Evolutionary conservation across 2,329 filamentous ascomycete genomes (phyloP), one percentile per base, ranked within the genome.

Genomic region (Arthrobotrys musiformis): DNA sequence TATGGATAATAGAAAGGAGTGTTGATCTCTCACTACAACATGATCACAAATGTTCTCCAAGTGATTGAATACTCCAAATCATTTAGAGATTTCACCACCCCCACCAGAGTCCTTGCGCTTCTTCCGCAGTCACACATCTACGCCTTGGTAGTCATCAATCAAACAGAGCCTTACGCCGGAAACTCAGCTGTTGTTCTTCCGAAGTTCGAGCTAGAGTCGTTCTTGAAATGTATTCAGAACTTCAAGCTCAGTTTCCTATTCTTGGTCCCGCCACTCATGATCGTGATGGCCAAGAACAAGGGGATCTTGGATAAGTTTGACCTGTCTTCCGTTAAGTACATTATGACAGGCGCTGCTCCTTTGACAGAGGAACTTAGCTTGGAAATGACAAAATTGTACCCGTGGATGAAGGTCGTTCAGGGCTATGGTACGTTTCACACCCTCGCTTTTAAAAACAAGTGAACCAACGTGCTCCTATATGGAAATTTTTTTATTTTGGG

Each of bases 81-180:
- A 2, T 78, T 68, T 54, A 63, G 74, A 24, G 84, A 85, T 40
- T 82, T 83, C 2, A 81, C 84, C 72, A 84, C 87, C 79, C 86
- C 84, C 0, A 88, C 90, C 62, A 85, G 87, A 19, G 84, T 83
- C 1, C 86, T 94, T 0, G 92, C 91, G 4, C 85, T 94, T n/a
- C 85, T 94, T 0, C 92, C 92, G 0, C 89, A 93, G 81, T 93
- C 91, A 79, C 93, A 96, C 81, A 95, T 95, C 79, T 96, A 94
- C 82, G 89, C 89, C 2, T 85, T 95, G 37, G 88, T 93, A 4
- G 88, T 93, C 15, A 88, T 93, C 74, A 89, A 88, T 46, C 90
- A 92, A 82, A 84, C 86, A 0, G 87, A 87, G 26, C 85, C 89
- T 1, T 94, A 90, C 81, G 88, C 90, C 44, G 93, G 93, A 8